Conservation (phyloP, 2,329 filamentous ascomycete genomes). For the Neopestalotiopsis sp. region DNA sequence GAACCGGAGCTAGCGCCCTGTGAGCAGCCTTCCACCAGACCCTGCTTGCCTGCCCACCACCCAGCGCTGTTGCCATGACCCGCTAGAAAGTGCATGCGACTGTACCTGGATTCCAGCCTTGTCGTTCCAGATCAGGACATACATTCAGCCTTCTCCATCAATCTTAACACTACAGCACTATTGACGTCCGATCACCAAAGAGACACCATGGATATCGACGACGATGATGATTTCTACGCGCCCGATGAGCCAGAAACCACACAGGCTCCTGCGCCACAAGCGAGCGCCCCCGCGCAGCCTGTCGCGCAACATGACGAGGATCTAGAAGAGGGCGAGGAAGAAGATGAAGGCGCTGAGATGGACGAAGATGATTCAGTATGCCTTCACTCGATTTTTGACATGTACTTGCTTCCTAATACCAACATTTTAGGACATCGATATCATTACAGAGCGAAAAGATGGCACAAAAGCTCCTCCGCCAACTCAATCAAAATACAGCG, state of each 20-base stretch:
- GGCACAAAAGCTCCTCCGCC: constrained; percentile 64
- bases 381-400: neutral
- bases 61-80: neutral
- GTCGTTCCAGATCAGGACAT: neutral
- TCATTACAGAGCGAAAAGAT: constrained; percentile 71
- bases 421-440: constrained; percentile 64
- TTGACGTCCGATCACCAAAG: neutral
- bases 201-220: constrained; percentile 66
- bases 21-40: neutral
- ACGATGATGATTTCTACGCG: constrained; percentile 71
- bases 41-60: neutral
- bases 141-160: neutral
- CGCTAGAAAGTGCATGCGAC: neutral
- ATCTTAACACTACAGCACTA: neutral
- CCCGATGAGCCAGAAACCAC: constrained; percentile 55
- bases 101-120: constrained; percentile 10
- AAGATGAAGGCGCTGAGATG: constrained; percentile 65
- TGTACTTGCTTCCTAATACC: neutral
- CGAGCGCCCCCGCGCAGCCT: constrained; percentile 33
- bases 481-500: constrained; percentile 65
- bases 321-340: constrained; percentile 68
- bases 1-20: neutral
- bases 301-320: constrained; percentile 53
- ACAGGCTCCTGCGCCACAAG: constrained; percentile 28
- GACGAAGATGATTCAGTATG: constrained; percentile 63